These are phyloP conservation scores for Verticillium zaregamsianum DNA, from an alignment of 2,329 filamentous ascomycete genomes.

Conservation along the genomic window DNA sequence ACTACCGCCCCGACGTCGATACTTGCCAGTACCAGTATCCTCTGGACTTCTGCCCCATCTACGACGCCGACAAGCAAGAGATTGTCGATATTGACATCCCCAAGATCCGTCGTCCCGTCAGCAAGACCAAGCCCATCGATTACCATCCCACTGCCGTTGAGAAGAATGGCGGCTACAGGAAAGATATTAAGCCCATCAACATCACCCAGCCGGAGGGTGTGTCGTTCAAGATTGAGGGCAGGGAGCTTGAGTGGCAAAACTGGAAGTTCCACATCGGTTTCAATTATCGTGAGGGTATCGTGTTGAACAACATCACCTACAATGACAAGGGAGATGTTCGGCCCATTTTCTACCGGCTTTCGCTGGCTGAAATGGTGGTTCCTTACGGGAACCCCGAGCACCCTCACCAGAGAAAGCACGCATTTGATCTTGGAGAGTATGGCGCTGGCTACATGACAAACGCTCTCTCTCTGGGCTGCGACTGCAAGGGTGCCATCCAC, in stretches of 20 bases:
- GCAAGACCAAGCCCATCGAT: constrained; percentile 68
- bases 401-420: constrained; percentile 77
- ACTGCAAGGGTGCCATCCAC: constrained; percentile 87
- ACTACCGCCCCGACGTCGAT: constrained; percentile 81
- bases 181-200: constrained; percentile 78
- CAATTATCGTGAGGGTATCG: constrained; percentile 90
- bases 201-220: constrained; percentile 87
- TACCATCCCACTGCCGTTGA: constrained; percentile 74
- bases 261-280: constrained; percentile 93
- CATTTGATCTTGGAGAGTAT: constrained; percentile 77
- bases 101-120: constrained; percentile 69
- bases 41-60: constrained; percentile 91
- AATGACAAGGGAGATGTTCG: constrained; percentile 76
- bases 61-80: constrained; percentile 71
- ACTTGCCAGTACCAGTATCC: constrained; percentile 90
- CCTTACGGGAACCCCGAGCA: constrained; percentile 80
- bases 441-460: constrained; percentile 83
- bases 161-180: constrained; percentile 69
- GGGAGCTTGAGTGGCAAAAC: constrained; percentile 83
- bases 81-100: constrained; percentile 84
- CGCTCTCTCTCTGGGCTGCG: constrained; percentile 69
- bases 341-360: constrained; percentile 84
- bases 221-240: constrained; percentile 73
- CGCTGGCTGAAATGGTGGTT: constrained; percentile 89
- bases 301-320: constrained; percentile 85